Percentiles rank a stretch among this genome's conserved stretches.
phyloP scores from a whole-genome alignment of 345 rosid species.

The Nasturtium officinale region DNA sequence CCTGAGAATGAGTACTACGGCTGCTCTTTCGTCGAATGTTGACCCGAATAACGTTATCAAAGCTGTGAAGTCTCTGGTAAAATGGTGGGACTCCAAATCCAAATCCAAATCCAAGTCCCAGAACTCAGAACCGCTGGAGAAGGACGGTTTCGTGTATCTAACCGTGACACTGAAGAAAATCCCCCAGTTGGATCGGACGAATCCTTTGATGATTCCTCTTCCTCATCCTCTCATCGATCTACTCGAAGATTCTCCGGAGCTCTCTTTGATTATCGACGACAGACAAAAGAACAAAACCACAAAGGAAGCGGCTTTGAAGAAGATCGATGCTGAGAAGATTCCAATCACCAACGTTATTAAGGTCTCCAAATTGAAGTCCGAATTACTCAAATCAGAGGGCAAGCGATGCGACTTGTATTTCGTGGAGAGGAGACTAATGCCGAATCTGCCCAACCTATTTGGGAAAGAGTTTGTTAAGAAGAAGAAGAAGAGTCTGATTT shows the following conservation, averaged over 20 bases:
- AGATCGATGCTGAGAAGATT: constrained; percentile 53
- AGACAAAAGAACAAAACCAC: constrained; percentile 63
- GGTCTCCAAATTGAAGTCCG: constrained; percentile 51
- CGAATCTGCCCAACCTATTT: constrained; percentile 57
- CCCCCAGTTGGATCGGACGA: constrained; percentile 54
- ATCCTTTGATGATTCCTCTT: constrained; percentile 55
- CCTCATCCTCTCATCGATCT: constrained; percentile 57
- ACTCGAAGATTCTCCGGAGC: constrained; percentile 43
- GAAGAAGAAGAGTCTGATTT: constrained; percentile 68
- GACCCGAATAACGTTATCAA: constrained; percentile 45
- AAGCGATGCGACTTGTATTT: constrained; percentile 28
- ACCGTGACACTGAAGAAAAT: constrained; percentile 62
- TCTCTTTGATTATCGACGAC: constrained; percentile 75
- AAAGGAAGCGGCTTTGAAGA: constrained; percentile 62
- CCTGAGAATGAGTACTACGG: constrained; percentile 29
- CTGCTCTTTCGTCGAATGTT: constrained; percentile 33
- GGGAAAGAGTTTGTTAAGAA: constrained; percentile 73
- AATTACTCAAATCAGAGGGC: constrained; percentile 9
- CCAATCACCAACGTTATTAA: constrained; percentile 61
- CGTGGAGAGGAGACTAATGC: constrained; percentile 38
- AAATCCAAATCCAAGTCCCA: constrained; percentile 33
- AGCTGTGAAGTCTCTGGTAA: constrained; percentile 59
- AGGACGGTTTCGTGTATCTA: constrained; percentile 64
- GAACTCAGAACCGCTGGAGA: constrained; percentile 56
- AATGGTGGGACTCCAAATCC: constrained; percentile 60